Evolutionary conservation across 257 asterid genomes (phyloP), one percentile per base, ranked within the genome.

Genomic region (Petunia secreta): DNA sequence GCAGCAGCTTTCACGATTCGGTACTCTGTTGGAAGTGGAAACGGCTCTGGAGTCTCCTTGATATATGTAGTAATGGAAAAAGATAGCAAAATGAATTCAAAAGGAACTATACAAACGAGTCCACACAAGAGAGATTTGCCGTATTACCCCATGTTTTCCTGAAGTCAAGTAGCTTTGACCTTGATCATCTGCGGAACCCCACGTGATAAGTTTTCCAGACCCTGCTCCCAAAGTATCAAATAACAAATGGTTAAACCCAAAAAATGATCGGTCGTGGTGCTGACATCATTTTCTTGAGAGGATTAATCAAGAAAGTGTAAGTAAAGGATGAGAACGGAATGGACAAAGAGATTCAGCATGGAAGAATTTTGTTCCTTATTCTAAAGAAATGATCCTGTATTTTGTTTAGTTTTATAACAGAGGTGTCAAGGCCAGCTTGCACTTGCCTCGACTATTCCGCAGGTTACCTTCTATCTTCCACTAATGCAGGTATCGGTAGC

Each of bases 131-230:
- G 54, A 52, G 66, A 9, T 73, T 73, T 71, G 78, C 44, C 57
- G 62, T 75, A 81, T 79, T 91, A 91, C 96, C 94, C 92, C 97
- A 75, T 92, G 97, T 88, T 92, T 91, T 85, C 96, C 96, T 55
- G 96, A 88, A 13, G 94, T 87, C 89, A 92, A 84, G 83, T 90
- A 92, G 87, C 93, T 92, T 80, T 90, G 97, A 82, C 97, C 94
- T 88, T 92, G 97, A 85, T 91, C 97, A 86, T 91, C 97, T 38
- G 94, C 87, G 50, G 97, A 92, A 79, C 97, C 97, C 96, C 96
- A 92, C 14, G 97, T 92, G 40, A 91, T 71, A 14, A 91, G 86
- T 77, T 88, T 87, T 40, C 97, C 94, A 37, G 81, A 79, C 46
- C 73, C 97, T 91, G 88, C 87, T 53, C 11, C 62, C 77, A 48